These are phyloP conservation scores for Oidiodendron maius DNA, from an alignment of 495 filamentous ascomycete genomes.

Conservation along the genomic window DNA sequence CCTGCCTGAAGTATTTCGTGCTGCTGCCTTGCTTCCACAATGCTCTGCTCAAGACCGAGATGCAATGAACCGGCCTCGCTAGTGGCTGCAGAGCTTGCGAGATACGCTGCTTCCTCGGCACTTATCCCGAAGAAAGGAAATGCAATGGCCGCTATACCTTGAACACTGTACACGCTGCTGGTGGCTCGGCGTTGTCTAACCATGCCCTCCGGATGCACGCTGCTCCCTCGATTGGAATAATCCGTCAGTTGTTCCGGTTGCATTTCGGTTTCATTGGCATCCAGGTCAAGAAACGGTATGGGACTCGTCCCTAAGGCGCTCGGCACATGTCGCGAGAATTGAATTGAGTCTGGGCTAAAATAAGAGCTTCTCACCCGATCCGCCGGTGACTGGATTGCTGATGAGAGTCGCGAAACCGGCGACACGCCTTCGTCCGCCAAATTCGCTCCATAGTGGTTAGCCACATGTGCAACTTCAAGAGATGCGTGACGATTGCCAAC, in stretches of 20 bases:
- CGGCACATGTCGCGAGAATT: background rate
- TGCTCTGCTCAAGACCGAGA: background rate
- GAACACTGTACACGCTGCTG: background rate
- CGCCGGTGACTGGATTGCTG: background rate
- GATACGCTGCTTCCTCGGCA: conserved; percentile 1
- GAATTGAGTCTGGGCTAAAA: background rate
- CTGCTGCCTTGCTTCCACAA: background rate
- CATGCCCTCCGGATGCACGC: background rate
- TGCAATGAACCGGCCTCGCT: background rate
- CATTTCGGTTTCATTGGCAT: background rate
- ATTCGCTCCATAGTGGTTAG: background rate
- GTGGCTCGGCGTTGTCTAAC: background rate
- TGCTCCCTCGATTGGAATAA: background rate
- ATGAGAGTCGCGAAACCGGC: background rate
- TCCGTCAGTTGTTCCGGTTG: background rate
- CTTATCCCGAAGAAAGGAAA: background rate
- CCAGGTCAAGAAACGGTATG: background rate
- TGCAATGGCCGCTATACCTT: background rate
- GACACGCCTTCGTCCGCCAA: background rate
- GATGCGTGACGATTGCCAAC: background rate
- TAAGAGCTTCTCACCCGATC: background rate
- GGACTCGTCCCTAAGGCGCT: background rate
- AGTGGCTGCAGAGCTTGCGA: background rate
- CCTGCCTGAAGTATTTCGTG: background rate
- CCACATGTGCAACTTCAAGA: background rate